A percentile compares a stretch with the other conserved stretches of the same genome.
Evolutionary conservation across 225 moss, liverwort and hornwort species (phyloP).

Genomic region (Ulota crispa): DNA sequence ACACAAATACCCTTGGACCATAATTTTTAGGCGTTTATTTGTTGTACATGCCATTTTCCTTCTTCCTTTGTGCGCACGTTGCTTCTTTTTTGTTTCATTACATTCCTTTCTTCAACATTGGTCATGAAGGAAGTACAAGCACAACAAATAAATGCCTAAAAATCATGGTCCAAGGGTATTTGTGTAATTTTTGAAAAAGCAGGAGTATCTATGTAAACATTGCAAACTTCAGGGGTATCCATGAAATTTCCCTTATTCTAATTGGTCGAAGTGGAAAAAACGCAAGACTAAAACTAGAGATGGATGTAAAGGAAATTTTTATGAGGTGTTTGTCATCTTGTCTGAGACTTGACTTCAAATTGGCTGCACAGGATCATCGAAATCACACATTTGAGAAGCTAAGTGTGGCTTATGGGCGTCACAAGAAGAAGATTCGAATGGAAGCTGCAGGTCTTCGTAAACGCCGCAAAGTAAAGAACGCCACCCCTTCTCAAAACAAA

Average conservation of each 20-base stretch:
- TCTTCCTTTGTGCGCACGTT: too few relatives aligned
- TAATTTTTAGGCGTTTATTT: too few relatives aligned
- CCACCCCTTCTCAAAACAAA: background rate
- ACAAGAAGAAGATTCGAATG: slow-evolving; percentile 69
- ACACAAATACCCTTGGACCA: too few relatives aligned
- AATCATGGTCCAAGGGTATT: too few relatives aligned
- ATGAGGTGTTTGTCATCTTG: background rate
- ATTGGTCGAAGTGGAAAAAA: background rate
- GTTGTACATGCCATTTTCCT: too few relatives aligned
- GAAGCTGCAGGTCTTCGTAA: slow-evolving; percentile 70
- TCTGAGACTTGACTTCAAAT: slow-evolving; percentile 2
- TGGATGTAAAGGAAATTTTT: background rate
- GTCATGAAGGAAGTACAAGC: too few relatives aligned
- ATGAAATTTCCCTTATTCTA: background rate
- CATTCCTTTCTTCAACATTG: too few relatives aligned
- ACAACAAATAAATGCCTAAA: too few relatives aligned
- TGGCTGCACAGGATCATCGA: slow-evolving; percentile 54
- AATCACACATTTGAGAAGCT: slow-evolving; percentile 69
- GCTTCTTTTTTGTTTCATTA: too few relatives aligned
- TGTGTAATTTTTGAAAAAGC: too few relatives aligned
- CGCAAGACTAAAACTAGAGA: background rate
- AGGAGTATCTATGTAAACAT: too few relatives aligned
- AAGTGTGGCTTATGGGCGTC: slow-evolving; percentile 67
- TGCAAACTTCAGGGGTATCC: too few relatives aligned
- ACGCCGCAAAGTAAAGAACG: slow-evolving; percentile 47